Conservation (phyloP, 1,284 basidiomycete genomes). For the Rhodotorula mucilaginosa region DNA sequence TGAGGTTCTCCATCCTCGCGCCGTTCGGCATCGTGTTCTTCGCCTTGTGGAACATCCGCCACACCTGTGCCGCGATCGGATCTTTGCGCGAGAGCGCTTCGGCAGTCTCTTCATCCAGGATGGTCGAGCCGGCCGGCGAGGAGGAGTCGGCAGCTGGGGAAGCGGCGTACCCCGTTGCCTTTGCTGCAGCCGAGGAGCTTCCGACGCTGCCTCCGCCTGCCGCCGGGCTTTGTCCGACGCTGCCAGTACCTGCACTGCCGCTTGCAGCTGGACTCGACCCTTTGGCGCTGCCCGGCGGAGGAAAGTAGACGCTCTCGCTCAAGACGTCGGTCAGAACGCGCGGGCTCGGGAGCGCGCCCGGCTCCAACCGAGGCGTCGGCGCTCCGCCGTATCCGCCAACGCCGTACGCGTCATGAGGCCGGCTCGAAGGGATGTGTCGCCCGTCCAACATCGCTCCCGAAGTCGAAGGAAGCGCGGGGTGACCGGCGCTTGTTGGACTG, state of each 20-base stretch:
- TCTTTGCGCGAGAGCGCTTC: constrained; percentile 57
- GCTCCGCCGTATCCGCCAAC: constrained; percentile 33
- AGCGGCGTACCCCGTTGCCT: not conserved
- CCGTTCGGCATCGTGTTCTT: constrained; percentile 84
- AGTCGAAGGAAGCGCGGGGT: not conserved
- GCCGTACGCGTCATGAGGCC: constrained; percentile 19
- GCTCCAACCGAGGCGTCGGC: constrained; percentile 9
- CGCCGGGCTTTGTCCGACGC: not conserved
- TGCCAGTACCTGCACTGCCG: constrained; percentile 1
- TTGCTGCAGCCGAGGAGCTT: not conserved
- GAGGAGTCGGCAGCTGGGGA: constrained; percentile 1
- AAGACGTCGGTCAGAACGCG: constrained; percentile 31
- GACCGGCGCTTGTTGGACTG: constrained; percentile 7
- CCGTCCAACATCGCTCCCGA: not conserved
- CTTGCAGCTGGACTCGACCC: constrained; percentile 1
- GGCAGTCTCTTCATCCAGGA: constrained; percentile 40
- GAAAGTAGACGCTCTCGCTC: constrained; percentile 26
- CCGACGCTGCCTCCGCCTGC: not conserved
- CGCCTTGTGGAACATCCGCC: constrained; percentile 91
- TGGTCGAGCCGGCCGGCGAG: constrained; percentile 24
- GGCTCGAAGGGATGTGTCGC: constrained; percentile 1
- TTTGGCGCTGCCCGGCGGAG: constrained; percentile 6
- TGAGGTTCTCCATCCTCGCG: constrained; percentile 93
- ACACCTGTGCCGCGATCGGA: constrained; percentile 89
- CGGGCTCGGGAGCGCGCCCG: constrained; percentile 23